Evolutionary conservation across 108 stramenopile species (phyloP), one percentile per base, ranked within the genome.

Genomic region (Cyclotella cryptica): DNA sequence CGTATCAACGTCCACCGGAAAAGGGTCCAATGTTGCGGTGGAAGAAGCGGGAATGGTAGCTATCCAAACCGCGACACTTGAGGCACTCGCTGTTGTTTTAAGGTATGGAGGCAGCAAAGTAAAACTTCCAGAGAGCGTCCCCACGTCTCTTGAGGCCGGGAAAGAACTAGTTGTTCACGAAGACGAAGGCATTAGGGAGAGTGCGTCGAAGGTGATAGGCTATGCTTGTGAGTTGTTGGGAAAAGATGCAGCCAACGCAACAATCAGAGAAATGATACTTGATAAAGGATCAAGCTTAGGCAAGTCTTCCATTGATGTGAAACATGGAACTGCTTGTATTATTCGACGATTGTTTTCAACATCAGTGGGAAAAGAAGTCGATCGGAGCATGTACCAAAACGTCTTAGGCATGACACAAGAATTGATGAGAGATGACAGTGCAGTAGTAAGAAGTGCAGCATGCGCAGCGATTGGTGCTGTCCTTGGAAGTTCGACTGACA

Each of bases 121-220:
- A 11, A 96, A 96, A 74, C 85, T 94, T 58, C 86, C 92, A 39
- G 90, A 89, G 27, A 93, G 88, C 42, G 86, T 96, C 17, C 92
- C 90, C 22, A 93, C 96, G 14, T 92, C 93, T 28, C 78, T 96
- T 49, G 88, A 88, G 49, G 93, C 90, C 14, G 84, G 88, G 18
- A 89, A 87, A 71, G 85, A 92, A 60, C 70, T 96, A 39, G 52
- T 93, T 46, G 40, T 67, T 3, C 90, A 90, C 71, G 83, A 85
- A 27, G 96, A 96, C 65, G 91, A 92, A 27, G 88, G 93, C 21
- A 87, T 96, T 0, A 88, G 96, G 12, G 87, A 93, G 41, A 90
- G 85, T 53, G 93, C 92, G 18, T 91, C 91, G 12, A 94, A 94
- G 78, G 96, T 94, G 0, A 66, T 93, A 22, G 93, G 93, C 4